Base-by-base conservation (phyloP, 2,329 filamentous ascomycete genomes). In the Verticillium dahliae region DNA sequence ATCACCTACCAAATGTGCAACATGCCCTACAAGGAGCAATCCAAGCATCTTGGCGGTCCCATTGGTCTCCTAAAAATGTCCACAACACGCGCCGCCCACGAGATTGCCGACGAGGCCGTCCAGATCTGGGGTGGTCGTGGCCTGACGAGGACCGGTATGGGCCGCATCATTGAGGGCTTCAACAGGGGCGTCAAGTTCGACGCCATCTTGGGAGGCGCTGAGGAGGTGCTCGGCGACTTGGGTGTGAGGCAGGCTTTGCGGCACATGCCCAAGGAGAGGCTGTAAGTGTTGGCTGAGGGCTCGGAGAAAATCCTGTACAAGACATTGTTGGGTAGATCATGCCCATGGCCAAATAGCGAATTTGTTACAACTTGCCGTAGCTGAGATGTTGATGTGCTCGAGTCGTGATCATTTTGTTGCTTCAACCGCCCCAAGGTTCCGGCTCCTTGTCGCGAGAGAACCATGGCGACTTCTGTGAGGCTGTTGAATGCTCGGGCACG, bases 1-100 rank as follows among this genome's bases (percentile, higher is more conserved):
- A 87, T 95, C 70, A 92, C 91, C 22, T 91, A 92, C 78, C 91
- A 96, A 72, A 96, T 96, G 91, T 89, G 84, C 78, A 81, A 91
- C 73, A 91, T 96, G 90, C 84, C 84, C 38, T 95, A 96, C 75
- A 81, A 83, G 60, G 78, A 94, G 72, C 91, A 96, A 74, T 81
- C 89, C 31, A 85, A 86, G 70, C 82, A 89, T 68, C 83, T 96
- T 1, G 90, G 89, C 60, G 92, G 92, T 0, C 91, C 91, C 34
- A 92, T 96, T 65, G 91, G 87, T 9, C 81, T 96, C 27, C 83
- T 96, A 62, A 96, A 96, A 78, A 90, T 89, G 74, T 90, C 86
- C 74, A 79, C 82, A 56, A 96, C 92, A 5, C 84, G 90, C 37
- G 86, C 87, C 50, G 90, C 91, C 1, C 90, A 94, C 72, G 91